A percentile compares a stretch with the other conserved stretches of the same genome.
phyloP scores from a whole-genome alignment of 2,329 filamentous ascomycete species.

The Botryotinia convoluta region DNA sequence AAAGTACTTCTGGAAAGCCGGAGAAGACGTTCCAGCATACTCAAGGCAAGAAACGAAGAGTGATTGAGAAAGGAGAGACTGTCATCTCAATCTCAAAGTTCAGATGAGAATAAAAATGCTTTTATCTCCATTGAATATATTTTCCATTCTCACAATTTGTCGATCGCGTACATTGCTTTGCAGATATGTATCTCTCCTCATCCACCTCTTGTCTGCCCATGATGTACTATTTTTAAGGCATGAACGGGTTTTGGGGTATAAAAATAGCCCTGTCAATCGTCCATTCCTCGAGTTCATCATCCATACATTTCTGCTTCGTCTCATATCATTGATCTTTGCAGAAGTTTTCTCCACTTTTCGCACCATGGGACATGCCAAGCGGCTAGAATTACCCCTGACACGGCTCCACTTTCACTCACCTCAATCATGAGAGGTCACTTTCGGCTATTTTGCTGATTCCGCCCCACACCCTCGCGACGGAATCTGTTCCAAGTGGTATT shows the following conservation, averaged over 20 bases:
- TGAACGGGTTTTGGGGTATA: not conserved
- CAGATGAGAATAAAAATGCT: not conserved
- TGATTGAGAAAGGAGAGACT: not conserved
- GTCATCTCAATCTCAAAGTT: not conserved
- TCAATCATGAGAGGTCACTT: not conserved
- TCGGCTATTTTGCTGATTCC: not conserved
- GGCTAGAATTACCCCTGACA: slow-evolving; percentile 1
- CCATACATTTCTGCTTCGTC: slow-evolving; percentile 13
- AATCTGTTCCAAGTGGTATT: slow-evolving; percentile 1
- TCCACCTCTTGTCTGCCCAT: not conserved
- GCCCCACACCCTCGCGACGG: slow-evolving; percentile 5
- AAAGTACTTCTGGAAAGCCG: slow-evolving; percentile 45
- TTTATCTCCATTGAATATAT: not conserved
- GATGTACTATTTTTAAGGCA: not conserved
- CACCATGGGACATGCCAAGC: slow-evolving; percentile 9
- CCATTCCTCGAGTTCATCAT: not conserved
- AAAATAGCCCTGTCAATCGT: slow-evolving; percentile 11
- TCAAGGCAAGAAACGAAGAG: not conserved
- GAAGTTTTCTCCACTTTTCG: not conserved
- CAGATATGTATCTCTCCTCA: not conserved
- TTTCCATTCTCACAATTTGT: not conserved
- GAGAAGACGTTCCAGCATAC: slow-evolving; percentile 28
- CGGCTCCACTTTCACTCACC: not conserved
- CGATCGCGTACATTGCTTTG: not conserved
- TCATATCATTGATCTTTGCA: not conserved